Conservation (phyloP, 192 early-diverging fungal genomes). For the Coemansia sp. region DNA sequence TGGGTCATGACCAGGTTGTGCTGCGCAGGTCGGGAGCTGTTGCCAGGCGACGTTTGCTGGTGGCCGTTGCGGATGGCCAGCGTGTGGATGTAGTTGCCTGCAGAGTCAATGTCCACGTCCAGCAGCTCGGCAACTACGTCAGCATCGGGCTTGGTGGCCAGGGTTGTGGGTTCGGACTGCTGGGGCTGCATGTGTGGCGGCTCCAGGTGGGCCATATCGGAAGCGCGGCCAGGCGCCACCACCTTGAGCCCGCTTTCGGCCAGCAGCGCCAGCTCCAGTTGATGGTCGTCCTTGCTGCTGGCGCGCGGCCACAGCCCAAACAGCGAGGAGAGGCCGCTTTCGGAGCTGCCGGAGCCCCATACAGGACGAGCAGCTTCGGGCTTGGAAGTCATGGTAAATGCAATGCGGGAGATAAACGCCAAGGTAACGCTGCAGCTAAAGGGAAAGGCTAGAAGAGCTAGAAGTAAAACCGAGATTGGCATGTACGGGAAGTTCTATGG, state of each 20-base stretch:
- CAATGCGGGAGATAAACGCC: background rate
- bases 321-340: slow-evolving; percentile 6
- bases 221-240: background rate
- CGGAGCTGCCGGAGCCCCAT: slow-evolving; percentile 7
- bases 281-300: slow-evolving; percentile 21
- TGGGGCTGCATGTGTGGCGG: background rate
- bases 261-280: slow-evolving; percentile 26
- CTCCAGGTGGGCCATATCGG: background rate
- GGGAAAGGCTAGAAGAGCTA: too few relatives aligned
- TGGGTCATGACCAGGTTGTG: slow-evolving; percentile 52
- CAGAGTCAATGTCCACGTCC: slow-evolving; percentile 41
- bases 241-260: slow-evolving; percentile 28
- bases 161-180: background rate
- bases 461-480: too few relatives aligned
- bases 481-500: too few relatives aligned
- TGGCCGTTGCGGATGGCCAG: slow-evolving; percentile 27
- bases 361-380: slow-evolving; percentile 3
- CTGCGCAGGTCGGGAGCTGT: background rate
- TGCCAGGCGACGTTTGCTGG: background rate
- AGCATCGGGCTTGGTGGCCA: background rate
- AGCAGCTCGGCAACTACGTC: slow-evolving; percentile 20
- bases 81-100: slow-evolving; percentile 51
- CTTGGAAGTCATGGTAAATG: slow-evolving; percentile 3
- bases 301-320: slow-evolving; percentile 22
- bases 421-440: too few relatives aligned